These are phyloP conservation scores for Eimeria praecox DNA, from an alignment of 169 alveolate species.

Conservation along the genomic window DNA sequence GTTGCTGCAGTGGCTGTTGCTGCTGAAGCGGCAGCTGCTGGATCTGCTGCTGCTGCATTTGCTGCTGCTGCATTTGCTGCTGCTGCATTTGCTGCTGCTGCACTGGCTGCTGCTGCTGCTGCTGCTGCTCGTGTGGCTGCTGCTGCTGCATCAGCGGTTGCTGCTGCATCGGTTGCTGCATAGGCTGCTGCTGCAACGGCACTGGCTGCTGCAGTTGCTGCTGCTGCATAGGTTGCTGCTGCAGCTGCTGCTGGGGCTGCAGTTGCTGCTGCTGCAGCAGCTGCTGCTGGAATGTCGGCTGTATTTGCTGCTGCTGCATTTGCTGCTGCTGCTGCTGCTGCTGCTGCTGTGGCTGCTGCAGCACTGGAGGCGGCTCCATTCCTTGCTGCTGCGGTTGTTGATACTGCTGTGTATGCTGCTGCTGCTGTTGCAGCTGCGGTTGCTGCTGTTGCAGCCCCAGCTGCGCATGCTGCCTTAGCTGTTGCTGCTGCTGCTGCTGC, in stretches of 20 bases:
- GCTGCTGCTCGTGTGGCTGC: too few species aligned
- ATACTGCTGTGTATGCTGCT: neutral
- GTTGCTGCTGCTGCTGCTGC: neutral
- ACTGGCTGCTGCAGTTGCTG: neutral
- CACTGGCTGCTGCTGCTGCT: too few species aligned
- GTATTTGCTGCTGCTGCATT: neutral
- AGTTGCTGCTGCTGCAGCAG: neutral
- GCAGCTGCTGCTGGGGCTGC: neutral
- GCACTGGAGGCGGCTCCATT: neutral
- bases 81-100: too few species aligned
- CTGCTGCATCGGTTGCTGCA: neutral
- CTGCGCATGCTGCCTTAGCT: neutral
- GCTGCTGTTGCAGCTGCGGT: too few species aligned
- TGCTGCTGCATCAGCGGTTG: too few species aligned
- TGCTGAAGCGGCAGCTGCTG: too few species aligned
- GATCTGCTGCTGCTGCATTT: too few species aligned
- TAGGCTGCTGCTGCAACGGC: neutral
- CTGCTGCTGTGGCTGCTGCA: neutral
- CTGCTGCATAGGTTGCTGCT: neutral
- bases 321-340: neutral
- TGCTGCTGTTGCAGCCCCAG: neutral
- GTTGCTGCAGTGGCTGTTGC: too few species aligned
- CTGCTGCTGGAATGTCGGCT: neutral
- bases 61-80: too few species aligned
- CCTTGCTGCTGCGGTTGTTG: neutral